Conservation (phyloP, 768 basidiomycete genomes). For the Kwoniella sp. region DNA sequence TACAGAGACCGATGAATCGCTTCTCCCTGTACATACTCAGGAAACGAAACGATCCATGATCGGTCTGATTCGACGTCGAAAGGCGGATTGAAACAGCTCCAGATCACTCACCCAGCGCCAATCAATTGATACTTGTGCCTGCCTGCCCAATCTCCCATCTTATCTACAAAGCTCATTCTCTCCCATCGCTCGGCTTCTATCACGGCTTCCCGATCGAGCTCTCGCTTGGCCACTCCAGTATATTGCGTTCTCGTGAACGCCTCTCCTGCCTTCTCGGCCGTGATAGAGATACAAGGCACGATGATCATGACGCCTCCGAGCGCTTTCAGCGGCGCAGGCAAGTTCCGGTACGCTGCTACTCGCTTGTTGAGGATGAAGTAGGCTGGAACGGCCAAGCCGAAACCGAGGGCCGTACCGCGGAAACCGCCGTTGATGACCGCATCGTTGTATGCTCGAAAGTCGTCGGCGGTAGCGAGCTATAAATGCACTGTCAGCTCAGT, state of each 20-base stretch:
- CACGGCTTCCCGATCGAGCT: constrained; percentile 36
- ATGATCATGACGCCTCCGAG: constrained; percentile 42
- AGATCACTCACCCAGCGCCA: constrained; percentile 44
- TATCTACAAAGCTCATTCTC: constrained; percentile 32
- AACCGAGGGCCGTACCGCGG: constrained; percentile 40
- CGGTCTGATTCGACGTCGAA: neutral
- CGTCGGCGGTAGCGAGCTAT: constrained; percentile 33
- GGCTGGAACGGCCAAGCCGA: constrained; percentile 33
- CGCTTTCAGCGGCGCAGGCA: constrained; percentile 50
- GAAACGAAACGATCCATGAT: neutral
- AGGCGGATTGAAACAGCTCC: neutral
- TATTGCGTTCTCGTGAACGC: constrained; percentile 46
- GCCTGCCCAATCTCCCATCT: constrained; percentile 47
- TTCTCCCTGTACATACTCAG: no score
- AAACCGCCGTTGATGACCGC: constrained; percentile 47
- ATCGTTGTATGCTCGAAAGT: constrained; percentile 30
- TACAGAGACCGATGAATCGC: neutral
- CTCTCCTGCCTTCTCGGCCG: constrained; percentile 53
- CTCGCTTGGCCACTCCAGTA: constrained; percentile 44
- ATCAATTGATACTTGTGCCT: constrained; percentile 52
- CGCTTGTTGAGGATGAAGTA: constrained; percentile 34
- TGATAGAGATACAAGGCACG: constrained; percentile 45
- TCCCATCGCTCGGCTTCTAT: constrained; percentile 43
- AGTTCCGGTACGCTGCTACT: constrained; percentile 35
- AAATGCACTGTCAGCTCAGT: no score